These are phyloP conservation scores for Leccinum ponderosum DNA, from an alignment of 1,284 basidiomycete species.

Conservation along the genomic window DNA sequence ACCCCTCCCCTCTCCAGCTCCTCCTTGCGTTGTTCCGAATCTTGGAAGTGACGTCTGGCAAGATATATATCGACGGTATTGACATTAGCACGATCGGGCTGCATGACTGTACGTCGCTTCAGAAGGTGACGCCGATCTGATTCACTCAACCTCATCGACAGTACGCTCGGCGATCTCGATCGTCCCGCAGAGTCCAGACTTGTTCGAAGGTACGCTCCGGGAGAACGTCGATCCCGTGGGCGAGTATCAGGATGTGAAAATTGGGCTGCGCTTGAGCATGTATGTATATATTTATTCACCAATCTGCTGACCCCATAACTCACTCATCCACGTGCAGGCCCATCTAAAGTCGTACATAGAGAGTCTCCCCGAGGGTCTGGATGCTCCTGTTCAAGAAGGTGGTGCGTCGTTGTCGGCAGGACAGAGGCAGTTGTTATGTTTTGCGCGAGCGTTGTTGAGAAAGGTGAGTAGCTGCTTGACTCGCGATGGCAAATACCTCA, in stretches of 20 bases:
- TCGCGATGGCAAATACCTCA: background rate
- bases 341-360: conserved; percentile 74
- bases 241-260: conserved; percentile 70
- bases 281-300: conserved; percentile 33
- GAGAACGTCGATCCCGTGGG: conserved; percentile 85
- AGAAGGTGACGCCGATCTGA: background rate
- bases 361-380: conserved; percentile 69
- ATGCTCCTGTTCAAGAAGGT: conserved; percentile 78
- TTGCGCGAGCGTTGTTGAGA: conserved; percentile 75
- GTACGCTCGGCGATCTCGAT: conserved; percentile 81
- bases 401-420: conserved; percentile 84
- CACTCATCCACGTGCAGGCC: conserved; percentile 40
- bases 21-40: conserved; percentile 76
- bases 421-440: conserved; percentile 84
- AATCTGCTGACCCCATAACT: background rate
- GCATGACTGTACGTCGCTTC: conserved; percentile 60
- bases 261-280: conserved; percentile 80
- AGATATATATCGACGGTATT: conserved; percentile 81
- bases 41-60: conserved; percentile 79
- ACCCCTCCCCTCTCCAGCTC: conserved; percentile 37
- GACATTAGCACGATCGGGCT: conserved; percentile 86
- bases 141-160: conserved; percentile 25
- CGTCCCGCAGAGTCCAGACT: conserved; percentile 81
- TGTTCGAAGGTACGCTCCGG: conserved; percentile 86
- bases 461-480: conserved; percentile 41